A percentile compares a stretch with the other conserved stretches of the same genome.
Evolutionary conservation across 2,329 filamentous ascomycete genomes (phyloP).

Genomic region (Diplocarpon mali): DNA sequence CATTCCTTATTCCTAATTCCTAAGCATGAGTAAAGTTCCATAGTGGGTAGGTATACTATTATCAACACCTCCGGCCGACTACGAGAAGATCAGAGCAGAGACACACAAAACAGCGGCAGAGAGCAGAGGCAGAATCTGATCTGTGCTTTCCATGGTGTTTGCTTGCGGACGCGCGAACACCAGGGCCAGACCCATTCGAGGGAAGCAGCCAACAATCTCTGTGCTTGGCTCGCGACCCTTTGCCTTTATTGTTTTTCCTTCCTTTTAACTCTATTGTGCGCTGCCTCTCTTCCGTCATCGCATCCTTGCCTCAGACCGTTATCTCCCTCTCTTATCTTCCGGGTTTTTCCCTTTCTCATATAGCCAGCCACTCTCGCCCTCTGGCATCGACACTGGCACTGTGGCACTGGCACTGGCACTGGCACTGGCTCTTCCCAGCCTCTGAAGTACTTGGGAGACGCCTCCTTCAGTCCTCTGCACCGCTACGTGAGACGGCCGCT

Average conservation of each 20-base stretch:
- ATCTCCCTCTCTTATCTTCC: neutral
- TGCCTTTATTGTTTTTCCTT: conserved; percentile 5
- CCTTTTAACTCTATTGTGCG: neutral
- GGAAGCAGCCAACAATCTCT: neutral
- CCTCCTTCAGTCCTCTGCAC: too few relatives aligned
- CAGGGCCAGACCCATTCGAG: neutral
- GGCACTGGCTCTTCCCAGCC: too few relatives aligned
- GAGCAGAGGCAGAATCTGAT: too few relatives aligned
- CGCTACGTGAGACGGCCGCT: too few relatives aligned
- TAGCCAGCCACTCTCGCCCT: neutral
- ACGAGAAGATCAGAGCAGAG: too few relatives aligned
- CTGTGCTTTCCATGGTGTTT: too few relatives aligned
- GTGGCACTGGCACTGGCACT: neutral
- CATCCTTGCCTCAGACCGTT: neutral
- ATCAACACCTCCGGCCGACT: too few relatives aligned
- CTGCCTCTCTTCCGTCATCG: neutral
- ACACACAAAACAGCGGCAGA: too few relatives aligned
- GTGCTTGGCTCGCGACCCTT: neutral
- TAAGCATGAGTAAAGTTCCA: too few relatives aligned
- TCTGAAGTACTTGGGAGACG: too few relatives aligned
- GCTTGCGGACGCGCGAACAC: neutral
- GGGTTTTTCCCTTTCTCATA: neutral
- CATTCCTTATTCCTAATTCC: too few relatives aligned
- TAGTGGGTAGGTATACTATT: too few relatives aligned
- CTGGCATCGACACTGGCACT: neutral